Percentiles rank a stretch among this genome's conserved stretches.
phyloP scores from a whole-genome alignment of 2,329 filamentous ascomycete species.

The Aspergillus neoniger region DNA sequence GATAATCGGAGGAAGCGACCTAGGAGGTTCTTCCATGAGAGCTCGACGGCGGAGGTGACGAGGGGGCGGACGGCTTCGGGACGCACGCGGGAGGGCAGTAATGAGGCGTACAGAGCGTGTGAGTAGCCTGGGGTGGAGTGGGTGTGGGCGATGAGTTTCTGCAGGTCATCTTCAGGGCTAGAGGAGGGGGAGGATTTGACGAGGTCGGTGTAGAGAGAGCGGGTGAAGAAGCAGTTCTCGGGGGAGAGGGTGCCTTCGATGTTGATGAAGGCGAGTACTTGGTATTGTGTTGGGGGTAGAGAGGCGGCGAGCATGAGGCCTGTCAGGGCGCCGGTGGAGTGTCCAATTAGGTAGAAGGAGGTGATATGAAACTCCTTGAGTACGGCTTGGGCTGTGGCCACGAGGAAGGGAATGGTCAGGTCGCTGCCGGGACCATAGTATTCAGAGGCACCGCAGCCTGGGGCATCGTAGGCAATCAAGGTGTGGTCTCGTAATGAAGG shows the following conservation, averaged over 20 bases:
- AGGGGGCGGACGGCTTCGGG: neutral
- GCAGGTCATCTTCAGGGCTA: neutral
- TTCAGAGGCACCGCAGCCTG: neutral
- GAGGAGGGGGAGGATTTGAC: neutral
- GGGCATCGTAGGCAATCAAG: slow-evolving; percentile 5
- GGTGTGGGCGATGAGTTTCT: neutral
- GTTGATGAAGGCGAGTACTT: neutral
- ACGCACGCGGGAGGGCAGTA: neutral
- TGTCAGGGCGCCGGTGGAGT: slow-evolving; percentile 1
- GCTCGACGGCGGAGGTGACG: neutral
- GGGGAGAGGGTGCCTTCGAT: slow-evolving; percentile 6
- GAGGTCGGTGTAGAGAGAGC: neutral
- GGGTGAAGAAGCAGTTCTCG: neutral
- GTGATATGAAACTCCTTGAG: neutral
- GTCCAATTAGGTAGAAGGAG: slow-evolving; percentile 1
- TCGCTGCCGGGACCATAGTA: neutral
- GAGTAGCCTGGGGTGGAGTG: neutral
- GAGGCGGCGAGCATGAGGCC: neutral
- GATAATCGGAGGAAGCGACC: neutral
- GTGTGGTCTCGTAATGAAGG: slow-evolving; percentile 2
- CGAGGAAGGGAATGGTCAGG: slow-evolving; percentile 1
- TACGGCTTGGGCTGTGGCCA: slow-evolving; percentile 2
- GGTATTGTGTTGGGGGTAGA: neutral
- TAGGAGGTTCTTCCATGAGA: neutral
- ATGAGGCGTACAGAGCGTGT: neutral